Evolutionary conservation across 2,329 filamentous ascomycete species (phyloP).

Genomic region (Emericellopsis atlantica): DNA sequence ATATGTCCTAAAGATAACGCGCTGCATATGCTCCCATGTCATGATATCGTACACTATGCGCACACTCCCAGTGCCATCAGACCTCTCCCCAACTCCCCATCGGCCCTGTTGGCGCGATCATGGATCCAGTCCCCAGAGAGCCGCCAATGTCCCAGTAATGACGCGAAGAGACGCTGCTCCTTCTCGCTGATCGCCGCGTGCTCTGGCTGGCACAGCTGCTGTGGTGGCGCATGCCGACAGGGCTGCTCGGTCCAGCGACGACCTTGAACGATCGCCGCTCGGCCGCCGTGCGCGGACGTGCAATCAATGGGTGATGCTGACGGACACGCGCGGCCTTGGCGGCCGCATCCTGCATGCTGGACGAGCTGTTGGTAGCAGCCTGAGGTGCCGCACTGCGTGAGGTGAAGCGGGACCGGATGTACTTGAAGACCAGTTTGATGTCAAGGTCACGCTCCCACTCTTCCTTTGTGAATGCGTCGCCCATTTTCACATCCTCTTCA

Average conservation of each 20-base stretch:
- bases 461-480: constrained; percentile 45
- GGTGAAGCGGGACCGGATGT: constrained; percentile 65
- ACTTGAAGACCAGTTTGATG: constrained; percentile 82
- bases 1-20: too few species aligned
- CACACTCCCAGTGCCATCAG: neutral
- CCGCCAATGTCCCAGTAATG: constrained; percentile 91
- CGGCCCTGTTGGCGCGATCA: constrained; percentile 52
- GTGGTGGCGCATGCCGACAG: constrained; percentile 33
- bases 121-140: constrained; percentile 63
- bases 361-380: constrained; percentile 21
- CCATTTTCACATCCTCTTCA: constrained; percentile 12
- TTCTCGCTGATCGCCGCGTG: constrained; percentile 57
- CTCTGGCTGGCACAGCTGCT: constrained; percentile 81
- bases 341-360: constrained; percentile 49
- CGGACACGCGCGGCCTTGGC: constrained; percentile 74
- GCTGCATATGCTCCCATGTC: too few species aligned
- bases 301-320: constrained; percentile 79
- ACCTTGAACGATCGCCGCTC: constrained; percentile 47
- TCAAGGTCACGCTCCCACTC: constrained; percentile 94
- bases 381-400: constrained; percentile 27
- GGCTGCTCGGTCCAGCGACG: constrained; percentile 30
- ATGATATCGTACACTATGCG: neutral
- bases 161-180: constrained; percentile 59
- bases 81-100: constrained; percentile 75
- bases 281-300: constrained; percentile 29